These are phyloP conservation scores for Lasiodiplodia hormozganensis DNA, from an alignment of 2,329 filamentous ascomycete species.

Conservation along the genomic window DNA sequence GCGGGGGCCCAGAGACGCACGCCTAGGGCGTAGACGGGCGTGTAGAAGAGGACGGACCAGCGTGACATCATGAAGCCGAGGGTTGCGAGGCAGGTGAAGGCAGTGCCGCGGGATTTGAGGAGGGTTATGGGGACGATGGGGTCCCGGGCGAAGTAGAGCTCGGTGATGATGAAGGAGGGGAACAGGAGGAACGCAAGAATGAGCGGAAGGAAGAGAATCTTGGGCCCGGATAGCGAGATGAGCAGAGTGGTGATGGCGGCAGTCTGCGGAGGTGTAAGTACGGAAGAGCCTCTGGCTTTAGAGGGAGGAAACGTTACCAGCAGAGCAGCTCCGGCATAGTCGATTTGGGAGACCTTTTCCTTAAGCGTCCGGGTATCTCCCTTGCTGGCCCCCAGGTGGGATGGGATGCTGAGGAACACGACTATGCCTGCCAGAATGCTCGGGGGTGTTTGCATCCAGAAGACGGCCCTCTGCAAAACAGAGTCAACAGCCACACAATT, in stretches of 20 bases:
- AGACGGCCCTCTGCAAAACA: slow-evolving; percentile 69
- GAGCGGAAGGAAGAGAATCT: slow-evolving; percentile 67
- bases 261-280: slow-evolving; percentile 53
- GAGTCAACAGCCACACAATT: background rate
- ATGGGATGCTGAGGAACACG: slow-evolving; percentile 71
- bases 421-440: slow-evolving; percentile 66
- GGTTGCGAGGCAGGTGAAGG: slow-evolving; percentile 76
- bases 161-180: slow-evolving; percentile 64
- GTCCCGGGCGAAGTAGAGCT: slow-evolving; percentile 68
- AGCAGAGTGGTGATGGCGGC: slow-evolving; percentile 74
- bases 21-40: slow-evolving; percentile 79
- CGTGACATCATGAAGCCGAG: slow-evolving; percentile 81
- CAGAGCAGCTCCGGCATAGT: slow-evolving; percentile 73
- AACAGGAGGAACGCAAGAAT: slow-evolving; percentile 66
- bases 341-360: slow-evolving; percentile 69
- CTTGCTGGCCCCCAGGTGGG: slow-evolving; percentile 44
- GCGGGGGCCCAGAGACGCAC: slow-evolving; percentile 74
- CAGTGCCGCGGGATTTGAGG: slow-evolving; percentile 71
- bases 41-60: slow-evolving; percentile 82
- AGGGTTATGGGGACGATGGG: slow-evolving; percentile 78
- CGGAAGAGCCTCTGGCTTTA: background rate
- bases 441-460: slow-evolving; percentile 74
- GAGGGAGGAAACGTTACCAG: slow-evolving; percentile 53
- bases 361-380: slow-evolving; percentile 48
- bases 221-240: slow-evolving; percentile 70